Conservation (phyloP, 176 grass and related monocot species). For the Raddia guianensis region DNA sequence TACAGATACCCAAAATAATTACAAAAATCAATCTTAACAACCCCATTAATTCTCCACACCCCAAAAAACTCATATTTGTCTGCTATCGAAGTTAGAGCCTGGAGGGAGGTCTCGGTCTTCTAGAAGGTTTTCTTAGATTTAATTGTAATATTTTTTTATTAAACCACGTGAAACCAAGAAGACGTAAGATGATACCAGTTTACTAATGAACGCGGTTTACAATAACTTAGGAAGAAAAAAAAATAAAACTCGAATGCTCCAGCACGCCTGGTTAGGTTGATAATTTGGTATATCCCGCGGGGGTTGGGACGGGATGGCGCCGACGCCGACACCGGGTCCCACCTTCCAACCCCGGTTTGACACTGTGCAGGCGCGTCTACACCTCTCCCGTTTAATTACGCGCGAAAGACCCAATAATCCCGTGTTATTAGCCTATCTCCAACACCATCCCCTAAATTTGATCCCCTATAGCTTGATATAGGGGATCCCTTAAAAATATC, state of each 20-base stretch:
- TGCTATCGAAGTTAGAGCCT: too few relatives aligned
- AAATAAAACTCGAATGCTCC: background rate
- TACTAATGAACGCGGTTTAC: background rate
- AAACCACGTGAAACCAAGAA: too few relatives aligned
- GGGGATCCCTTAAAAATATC: too few relatives aligned
- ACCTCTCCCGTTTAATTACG: background rate
- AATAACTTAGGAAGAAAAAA: background rate
- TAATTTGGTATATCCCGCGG: background rate
- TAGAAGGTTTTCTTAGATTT: too few relatives aligned
- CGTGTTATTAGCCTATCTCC: background rate
- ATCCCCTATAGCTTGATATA: too few relatives aligned
- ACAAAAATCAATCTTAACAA: too few relatives aligned
- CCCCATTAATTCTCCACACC: too few relatives aligned
- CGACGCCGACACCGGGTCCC: background rate
- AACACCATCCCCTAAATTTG: too few relatives aligned
- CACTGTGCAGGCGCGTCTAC: background rate
- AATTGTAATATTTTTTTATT: too few relatives aligned
- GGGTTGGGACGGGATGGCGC: background rate
- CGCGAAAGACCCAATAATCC: background rate
- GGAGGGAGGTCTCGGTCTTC: too few relatives aligned
- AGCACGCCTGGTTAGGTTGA: background rate
- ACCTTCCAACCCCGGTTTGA: background rate
- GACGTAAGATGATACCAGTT: background rate
- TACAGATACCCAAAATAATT: too few relatives aligned
- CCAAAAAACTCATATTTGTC: too few relatives aligned